These are phyloP conservation scores for Malassezia equina DNA, from an alignment of 1,284 basidiomycete genomes.

Conservation along the genomic window DNA sequence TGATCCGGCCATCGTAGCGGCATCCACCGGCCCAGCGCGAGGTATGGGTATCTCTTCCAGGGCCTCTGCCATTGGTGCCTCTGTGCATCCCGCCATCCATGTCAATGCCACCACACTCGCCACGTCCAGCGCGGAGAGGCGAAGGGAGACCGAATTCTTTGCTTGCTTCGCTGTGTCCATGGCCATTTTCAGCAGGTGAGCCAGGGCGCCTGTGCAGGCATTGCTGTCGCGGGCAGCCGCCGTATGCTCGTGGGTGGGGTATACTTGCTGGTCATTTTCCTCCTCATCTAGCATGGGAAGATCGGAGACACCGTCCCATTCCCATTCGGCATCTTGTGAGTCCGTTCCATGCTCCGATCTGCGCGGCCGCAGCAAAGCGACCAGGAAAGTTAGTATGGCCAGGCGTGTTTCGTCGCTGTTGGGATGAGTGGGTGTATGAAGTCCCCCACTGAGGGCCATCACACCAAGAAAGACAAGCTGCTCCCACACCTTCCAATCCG, in stretches of 20 bases:
- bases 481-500: conserved; percentile 33
- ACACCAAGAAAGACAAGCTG: conserved; percentile 37
- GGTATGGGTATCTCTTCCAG: background rate
- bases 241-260: conserved; percentile 3
- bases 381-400: conserved; percentile 22
- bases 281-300: conserved; percentile 30
- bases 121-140: background rate
- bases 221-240: background rate
- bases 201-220: conserved; percentile 7
- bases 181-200: conserved; percentile 13
- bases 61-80: background rate
- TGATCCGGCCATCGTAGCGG: background rate
- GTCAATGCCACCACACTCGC: background rate
- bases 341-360: background rate
- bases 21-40: background rate
- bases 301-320: conserved; percentile 44
- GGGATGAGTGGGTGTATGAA: background rate
- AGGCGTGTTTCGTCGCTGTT: conserved; percentile 21
- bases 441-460: conserved; percentile 16
- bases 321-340: conserved; percentile 21
- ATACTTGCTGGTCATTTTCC: conserved; percentile 8
- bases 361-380: conserved; percentile 23
- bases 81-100: conserved; percentile 8
- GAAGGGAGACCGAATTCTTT: background rate
- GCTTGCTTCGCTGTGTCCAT: conserved; percentile 2